These are phyloP conservation scores for Nemania sp. DNA, from an alignment of 2,329 filamentous ascomycete species.

Conservation along the genomic window DNA sequence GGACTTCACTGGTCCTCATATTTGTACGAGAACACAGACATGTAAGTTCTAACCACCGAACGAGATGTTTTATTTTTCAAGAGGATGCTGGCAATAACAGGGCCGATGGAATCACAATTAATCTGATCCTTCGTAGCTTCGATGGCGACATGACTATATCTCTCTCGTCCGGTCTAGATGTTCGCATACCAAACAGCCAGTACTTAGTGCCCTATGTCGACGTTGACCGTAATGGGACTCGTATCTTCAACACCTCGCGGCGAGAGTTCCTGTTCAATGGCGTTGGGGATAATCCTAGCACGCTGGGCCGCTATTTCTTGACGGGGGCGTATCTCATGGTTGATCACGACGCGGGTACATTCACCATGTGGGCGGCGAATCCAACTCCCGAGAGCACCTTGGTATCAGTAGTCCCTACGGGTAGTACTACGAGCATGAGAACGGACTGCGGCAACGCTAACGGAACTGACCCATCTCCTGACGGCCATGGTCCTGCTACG, in stretches of 20 bases:
- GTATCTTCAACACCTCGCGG: neutral
- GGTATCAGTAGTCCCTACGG: neutral
- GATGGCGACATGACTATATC: constrained; percentile 1
- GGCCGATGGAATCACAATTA: neutral
- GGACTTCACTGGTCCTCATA: neutral
- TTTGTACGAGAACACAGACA: neutral
- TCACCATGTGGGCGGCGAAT: neutral
- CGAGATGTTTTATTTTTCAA: neutral
- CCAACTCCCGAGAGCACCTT: neutral
- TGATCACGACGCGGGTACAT: neutral
- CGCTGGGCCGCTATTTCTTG: neutral
- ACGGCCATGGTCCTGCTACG: neutral
- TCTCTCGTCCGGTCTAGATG: neutral
- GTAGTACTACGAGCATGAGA: no score
- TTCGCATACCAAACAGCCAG: constrained; percentile 7
- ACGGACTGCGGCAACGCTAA: neutral
- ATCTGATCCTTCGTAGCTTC: neutral
- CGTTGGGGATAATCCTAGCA: neutral
- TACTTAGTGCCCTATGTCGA: neutral
- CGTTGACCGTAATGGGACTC: neutral
- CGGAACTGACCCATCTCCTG: neutral
- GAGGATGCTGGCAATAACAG: neutral
- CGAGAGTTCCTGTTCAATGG: neutral
- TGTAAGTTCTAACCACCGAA: neutral
- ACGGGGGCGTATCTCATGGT: constrained; percentile 3